Evolutionary conservation across 768 basidiomycete genomes (phyloP).

Genomic region (Mycena haematopus): DNA sequence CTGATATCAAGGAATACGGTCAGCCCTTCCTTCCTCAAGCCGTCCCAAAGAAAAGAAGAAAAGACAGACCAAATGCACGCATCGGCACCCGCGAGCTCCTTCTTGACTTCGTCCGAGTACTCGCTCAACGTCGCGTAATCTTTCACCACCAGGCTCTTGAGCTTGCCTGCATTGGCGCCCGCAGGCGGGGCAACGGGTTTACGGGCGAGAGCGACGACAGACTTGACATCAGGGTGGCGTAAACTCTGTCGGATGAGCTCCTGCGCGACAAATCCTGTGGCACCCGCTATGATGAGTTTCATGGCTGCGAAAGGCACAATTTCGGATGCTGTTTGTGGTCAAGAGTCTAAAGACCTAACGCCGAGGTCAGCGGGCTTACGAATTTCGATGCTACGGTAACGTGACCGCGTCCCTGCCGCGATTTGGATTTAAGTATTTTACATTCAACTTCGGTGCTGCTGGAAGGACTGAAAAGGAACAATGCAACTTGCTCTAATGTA

Average conservation of each 20-base stretch:
- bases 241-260: neutral
- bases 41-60: neutral
- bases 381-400: too few relatives aligned
- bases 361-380: neutral
- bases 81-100: neutral
- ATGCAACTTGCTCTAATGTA: too few relatives aligned
- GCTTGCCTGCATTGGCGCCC: neutral
- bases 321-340: too few relatives aligned
- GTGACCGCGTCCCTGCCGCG: too few relatives aligned
- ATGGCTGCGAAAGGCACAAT: too few relatives aligned
- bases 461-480: too few relatives aligned
- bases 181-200: neutral
- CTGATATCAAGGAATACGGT: neutral
- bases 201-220: neutral
- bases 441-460: too few relatives aligned
- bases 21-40: neutral
- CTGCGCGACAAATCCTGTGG: neutral
- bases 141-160: neutral
- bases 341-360: too few relatives aligned
- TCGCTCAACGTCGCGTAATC: conserved; percentile 1
- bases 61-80: neutral
- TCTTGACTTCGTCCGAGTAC: neutral
- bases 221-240: neutral
- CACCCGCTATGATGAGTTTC: neutral
- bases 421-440: too few relatives aligned